phyloP scores from a whole-genome alignment of 768 basidiomycete genomes.

The Neoboletus subvelutipes region DNA sequence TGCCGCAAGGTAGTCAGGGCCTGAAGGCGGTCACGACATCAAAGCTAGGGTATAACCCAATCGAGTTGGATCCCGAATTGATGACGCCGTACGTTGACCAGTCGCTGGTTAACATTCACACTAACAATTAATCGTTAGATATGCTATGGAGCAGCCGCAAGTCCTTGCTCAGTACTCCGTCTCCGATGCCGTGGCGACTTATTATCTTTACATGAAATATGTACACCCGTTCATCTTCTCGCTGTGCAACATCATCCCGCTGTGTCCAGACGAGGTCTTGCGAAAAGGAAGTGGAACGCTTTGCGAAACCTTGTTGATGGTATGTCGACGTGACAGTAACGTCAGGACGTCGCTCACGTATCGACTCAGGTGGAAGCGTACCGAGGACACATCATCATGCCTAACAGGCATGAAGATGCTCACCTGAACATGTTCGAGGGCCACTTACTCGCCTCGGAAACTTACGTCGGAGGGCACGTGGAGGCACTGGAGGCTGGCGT shows the following conservation, averaged over 20 bases:
- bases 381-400: conserved; percentile 91
- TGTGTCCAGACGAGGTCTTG: conserved; percentile 94
- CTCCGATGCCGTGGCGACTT: conserved; percentile 99
- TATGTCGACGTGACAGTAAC: conserved; percentile 36
- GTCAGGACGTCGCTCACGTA: conserved; percentile 3
- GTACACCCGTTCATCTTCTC: conserved; percentile 99
- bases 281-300: conserved; percentile 95
- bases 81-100: conserved; percentile 88
- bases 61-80: conserved; percentile 95
- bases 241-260: conserved; percentile 96
- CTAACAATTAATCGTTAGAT: conserved; percentile 46
- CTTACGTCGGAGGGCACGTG: conserved; percentile 98
- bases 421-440: conserved; percentile 94
- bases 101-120: neutral
- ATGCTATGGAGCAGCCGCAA: conserved; percentile 95
- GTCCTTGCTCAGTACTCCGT: conserved; percentile 96
- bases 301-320: conserved; percentile 98
- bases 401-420: conserved; percentile 92
- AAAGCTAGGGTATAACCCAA: conserved; percentile 95
- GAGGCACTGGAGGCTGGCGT: conserved; percentile 98
- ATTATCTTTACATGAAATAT: conserved; percentile 99
- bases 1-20: conserved; percentile 98
- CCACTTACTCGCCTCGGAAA: conserved; percentile 94
- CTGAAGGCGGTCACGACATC: conserved; percentile 96
- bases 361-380: conserved; percentile 86